Evolutionary conservation across 257 asterid species (phyloP), one percentile per base, ranked within the genome.

Genomic region (Fraxinus cuspidata): DNA sequence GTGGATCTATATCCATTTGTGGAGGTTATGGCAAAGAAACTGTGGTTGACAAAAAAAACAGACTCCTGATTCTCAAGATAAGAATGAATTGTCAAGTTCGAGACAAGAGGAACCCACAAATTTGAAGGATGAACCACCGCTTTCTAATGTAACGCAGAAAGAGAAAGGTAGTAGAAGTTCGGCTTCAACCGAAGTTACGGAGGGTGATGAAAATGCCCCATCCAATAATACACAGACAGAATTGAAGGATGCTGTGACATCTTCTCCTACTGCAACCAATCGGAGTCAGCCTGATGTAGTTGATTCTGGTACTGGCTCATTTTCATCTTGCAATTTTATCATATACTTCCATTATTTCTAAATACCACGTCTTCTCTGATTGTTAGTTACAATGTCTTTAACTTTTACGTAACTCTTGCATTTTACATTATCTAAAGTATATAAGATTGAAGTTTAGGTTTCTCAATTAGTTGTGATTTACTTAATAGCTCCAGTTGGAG

Each of bases 281-380:
- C 44, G 25, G 81, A 87, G 81, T 77, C 77, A n/a, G 72, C 77
- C 72, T 71, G 82, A 75, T 70, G 81, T 65, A 31, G 83, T 74
- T 64, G 87, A 81, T 83, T 82, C 89, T 82, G 95, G 97, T 90
- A 81, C 75, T 40, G 21, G 49, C 42, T 67, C 38, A 11, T 21
- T 69, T 6, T 58, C 66, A 58, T 21, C 66, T 6, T 58, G 13
- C 66, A 58, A 21, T 19, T 58, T 70, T 72, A 35, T n/a, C 63
- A 9, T 58, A n/a, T 21, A 7, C 31, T 19, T 74, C 35, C 27
- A 37, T n/a, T 72, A 40, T 53, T 71, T 18, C 44, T 64, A 21
- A 28, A 29, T 16, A 12, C 23, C 27, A 18, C 21, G 70, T 56
- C 68, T 42, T 78, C 28, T 77, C 27, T 37, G 10, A 34, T 73